Evolutionary conservation across 441 rosid species (phyloP).

Genomic region (Geranium incanum): DNA sequence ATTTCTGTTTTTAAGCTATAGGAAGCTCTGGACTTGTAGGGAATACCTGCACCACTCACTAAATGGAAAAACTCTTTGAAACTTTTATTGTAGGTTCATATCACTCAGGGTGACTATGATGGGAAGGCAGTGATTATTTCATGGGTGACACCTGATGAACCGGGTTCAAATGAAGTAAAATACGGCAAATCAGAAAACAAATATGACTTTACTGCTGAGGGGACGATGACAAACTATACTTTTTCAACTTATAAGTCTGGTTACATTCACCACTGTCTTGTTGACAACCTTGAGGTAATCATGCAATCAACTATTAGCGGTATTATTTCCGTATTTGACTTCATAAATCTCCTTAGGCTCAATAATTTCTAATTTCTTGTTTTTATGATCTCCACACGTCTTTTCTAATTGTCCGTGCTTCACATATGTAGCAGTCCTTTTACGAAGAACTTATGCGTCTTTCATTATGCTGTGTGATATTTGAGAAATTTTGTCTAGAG

Average conservation of each 20-base stretch:
- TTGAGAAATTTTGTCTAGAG: not conserved
- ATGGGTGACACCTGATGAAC: constrained; percentile 81
- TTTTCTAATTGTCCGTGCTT: not conserved
- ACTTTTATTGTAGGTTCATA: constrained; percentile 52
- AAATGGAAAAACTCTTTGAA: not conserved
- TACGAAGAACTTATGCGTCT: not conserved
- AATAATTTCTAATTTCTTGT: not conserved
- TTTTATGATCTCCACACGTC: not conserved
- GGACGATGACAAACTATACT: constrained; percentile 57
- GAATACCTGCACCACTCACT: not conserved
- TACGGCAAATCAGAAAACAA: constrained; percentile 45
- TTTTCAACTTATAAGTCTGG: constrained; percentile 78
- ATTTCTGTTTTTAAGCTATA: not conserved
- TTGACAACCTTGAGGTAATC: constrained; percentile 77
- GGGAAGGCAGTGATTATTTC: constrained; percentile 84
- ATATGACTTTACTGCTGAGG: constrained; percentile 53
- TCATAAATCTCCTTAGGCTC: constrained; percentile 13
- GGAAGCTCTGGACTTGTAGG: not conserved
- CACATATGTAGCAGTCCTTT: not conserved
- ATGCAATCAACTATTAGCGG: not conserved
- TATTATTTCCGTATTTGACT: constrained; percentile 5
- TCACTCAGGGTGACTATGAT: constrained; percentile 91
- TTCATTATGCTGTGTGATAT: not conserved
- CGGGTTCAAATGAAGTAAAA: constrained; percentile 52
- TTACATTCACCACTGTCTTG: constrained; percentile 70